Evolutionary conservation across 257 asterid species (phyloP).

Genomic region (Paraleonurus japonicus): DNA sequence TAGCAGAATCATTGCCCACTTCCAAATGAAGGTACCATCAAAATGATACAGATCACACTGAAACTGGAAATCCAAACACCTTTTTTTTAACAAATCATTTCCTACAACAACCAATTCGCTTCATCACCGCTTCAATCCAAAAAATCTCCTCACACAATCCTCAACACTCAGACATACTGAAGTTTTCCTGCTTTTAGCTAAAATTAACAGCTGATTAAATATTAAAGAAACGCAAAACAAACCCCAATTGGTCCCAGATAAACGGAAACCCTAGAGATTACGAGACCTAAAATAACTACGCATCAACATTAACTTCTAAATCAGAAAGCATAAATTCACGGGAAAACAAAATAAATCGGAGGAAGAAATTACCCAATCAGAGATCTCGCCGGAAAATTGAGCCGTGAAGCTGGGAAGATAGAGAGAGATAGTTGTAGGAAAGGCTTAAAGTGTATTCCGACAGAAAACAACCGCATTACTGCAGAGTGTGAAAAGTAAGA

Average conservation of each 20-base stretch:
- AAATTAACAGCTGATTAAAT: background rate
- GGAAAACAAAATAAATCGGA: background rate
- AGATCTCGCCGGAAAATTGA: conserved; percentile 34
- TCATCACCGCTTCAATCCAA: conserved; percentile 20
- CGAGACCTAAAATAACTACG: background rate
- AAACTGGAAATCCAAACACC: background rate
- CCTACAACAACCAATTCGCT: conserved; percentile 5
- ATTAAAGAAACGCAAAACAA: background rate
- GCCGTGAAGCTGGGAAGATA: conserved; percentile 16
- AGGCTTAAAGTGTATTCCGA: conserved; percentile 19
- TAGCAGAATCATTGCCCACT: conserved; percentile 1
- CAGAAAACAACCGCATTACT: conserved; percentile 23
- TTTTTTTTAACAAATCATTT: background rate
- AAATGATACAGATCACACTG: background rate
- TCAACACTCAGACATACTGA: background rate
- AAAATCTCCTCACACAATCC: background rate
- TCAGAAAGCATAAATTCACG: background rate
- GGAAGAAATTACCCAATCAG: conserved; percentile 29
- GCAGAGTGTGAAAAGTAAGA: conserved; percentile 22
- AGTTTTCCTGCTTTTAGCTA: background rate
- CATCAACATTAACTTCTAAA: conserved; percentile 6
- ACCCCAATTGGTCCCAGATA: conserved; percentile 3
- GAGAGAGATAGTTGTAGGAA: conserved; percentile 7
- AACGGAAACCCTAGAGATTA: conserved; percentile 38
- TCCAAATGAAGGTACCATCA: background rate